Evolutionary conservation across 2,329 filamentous ascomycete species (phyloP).

Genomic region (Curvularia sp.): DNA sequence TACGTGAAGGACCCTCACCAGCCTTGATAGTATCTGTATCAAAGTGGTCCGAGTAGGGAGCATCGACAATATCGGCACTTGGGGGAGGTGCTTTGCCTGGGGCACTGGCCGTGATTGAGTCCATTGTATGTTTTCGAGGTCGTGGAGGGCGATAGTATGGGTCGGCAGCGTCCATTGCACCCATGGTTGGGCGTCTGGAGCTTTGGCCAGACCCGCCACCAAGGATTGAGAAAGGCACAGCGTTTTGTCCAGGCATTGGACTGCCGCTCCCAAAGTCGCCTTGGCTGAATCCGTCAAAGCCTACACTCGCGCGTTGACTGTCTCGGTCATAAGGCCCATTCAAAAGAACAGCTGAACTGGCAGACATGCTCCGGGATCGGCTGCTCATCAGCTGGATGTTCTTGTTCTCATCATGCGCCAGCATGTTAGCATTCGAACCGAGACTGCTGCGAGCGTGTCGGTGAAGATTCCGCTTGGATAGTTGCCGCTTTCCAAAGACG

Average conservation of each 20-base stretch:
- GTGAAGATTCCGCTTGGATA: conserved; percentile 74
- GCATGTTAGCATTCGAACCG: conserved; percentile 81
- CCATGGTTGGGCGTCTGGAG: conserved; percentile 50
- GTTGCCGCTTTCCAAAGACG: conserved; percentile 85
- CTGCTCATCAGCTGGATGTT: conserved; percentile 64
- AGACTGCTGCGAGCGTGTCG: conserved; percentile 78
- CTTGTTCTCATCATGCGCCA: conserved; percentile 70
- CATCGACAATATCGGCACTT: conserved; percentile 57
- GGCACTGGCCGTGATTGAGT: conserved; percentile 55
- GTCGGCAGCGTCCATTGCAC: conserved; percentile 59
- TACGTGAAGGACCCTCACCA: conserved; percentile 46
- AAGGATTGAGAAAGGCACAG: conserved; percentile 75
- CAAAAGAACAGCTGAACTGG: conserved; percentile 67
- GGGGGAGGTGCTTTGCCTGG: conserved; percentile 55
- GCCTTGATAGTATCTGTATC: conserved; percentile 40
- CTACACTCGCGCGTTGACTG: conserved; percentile 57
- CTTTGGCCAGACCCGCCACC: conserved; percentile 53
- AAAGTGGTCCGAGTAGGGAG: conserved; percentile 55
- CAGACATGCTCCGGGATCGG: conserved; percentile 65
- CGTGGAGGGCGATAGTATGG: conserved; percentile 90
- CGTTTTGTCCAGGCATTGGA: conserved; percentile 72
- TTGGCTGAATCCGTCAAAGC: conserved; percentile 62
- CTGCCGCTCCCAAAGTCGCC: conserved; percentile 67
- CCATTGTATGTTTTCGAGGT: conserved; percentile 66
- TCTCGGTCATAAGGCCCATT: conserved; percentile 55